Percentiles rank a stretch among this genome's conserved stretches.
Evolutionary conservation across 2,329 filamentous ascomycete genomes (phyloP).

Genomic region (Zopfia rhizophila): DNA sequence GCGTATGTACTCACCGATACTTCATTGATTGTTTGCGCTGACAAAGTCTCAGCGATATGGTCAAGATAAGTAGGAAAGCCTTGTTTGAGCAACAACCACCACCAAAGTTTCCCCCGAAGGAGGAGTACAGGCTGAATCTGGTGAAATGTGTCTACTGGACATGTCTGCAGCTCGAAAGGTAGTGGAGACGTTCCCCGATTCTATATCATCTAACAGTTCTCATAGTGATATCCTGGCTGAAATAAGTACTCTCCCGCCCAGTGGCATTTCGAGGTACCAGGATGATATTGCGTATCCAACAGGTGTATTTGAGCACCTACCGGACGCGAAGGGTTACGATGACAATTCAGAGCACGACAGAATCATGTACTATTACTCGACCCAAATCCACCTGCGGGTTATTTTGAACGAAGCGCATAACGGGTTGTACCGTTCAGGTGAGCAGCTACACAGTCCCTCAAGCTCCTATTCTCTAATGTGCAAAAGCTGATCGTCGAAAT

Average conservation of each 20-base stretch:
- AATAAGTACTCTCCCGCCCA: slow-evolving; percentile 70
- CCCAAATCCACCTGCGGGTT: slow-evolving; percentile 70
- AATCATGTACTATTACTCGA: slow-evolving; percentile 67
- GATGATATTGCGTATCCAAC: slow-evolving; percentile 74
- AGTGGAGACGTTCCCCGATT: slow-evolving; percentile 18
- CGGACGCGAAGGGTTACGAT: slow-evolving; percentile 27
- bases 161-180: slow-evolving; percentile 91
- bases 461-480: slow-evolving; percentile 38
- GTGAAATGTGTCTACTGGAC: slow-evolving; percentile 84
- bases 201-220: slow-evolving; percentile 18
- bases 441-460: slow-evolving; percentile 30
- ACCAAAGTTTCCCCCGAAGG: slow-evolving; percentile 24
- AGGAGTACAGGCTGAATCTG: slow-evolving; percentile 50
- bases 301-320: slow-evolving; percentile 58
- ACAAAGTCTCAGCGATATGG: slow-evolving; percentile 47
- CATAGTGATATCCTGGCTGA: slow-evolving; percentile 89
- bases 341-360: slow-evolving; percentile 46
- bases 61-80: slow-evolving; percentile 37
- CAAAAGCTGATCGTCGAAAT: slow-evolving; percentile 42
- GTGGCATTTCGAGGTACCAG: slow-evolving; percentile 68
- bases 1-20: slow-evolving; percentile 60
- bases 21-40: slow-evolving; percentile 21
- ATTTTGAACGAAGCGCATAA: slow-evolving; percentile 67
- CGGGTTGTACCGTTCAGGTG: slow-evolving; percentile 60
- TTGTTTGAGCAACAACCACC: slow-evolving; percentile 29